Percentiles rank a stretch among this genome's conserved stretches.
These are phyloP conservation scores for Penicillium sp. DNA, from an alignment of 2,329 filamentous ascomycete genomes.

Conservation along the genomic window DNA sequence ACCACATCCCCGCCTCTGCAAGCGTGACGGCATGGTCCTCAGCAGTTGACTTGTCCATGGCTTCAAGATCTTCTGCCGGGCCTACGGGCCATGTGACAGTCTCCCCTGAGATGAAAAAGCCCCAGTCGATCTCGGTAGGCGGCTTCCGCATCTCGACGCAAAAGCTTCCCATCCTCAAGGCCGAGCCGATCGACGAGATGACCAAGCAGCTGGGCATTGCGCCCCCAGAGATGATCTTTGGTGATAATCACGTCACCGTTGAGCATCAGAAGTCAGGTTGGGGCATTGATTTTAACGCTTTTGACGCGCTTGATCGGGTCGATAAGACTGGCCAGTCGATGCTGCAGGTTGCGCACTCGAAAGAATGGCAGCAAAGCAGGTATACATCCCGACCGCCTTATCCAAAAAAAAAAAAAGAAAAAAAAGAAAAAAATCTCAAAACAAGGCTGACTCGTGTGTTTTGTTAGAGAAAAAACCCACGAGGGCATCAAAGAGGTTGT, in stretches of 20 bases:
- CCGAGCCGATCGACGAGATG: slow-evolving; percentile 82
- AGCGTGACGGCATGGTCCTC: slow-evolving; percentile 12
- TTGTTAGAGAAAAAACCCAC: slow-evolving; percentile 64
- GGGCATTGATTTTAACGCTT: slow-evolving; percentile 74
- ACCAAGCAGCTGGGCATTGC: slow-evolving; percentile 72
- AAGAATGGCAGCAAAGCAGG: slow-evolving; percentile 72
- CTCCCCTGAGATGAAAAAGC: slow-evolving; percentile 42
- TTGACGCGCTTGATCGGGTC: slow-evolving; percentile 80
- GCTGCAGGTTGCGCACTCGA: slow-evolving; percentile 89
- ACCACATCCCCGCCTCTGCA: background rate
- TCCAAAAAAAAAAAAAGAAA: no score
- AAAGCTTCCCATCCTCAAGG: slow-evolving; percentile 92
- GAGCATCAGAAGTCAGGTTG: slow-evolving; percentile 69
- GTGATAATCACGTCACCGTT: slow-evolving; percentile 79
- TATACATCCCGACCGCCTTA: slow-evolving; percentile 15
- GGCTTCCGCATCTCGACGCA: slow-evolving; percentile 72
- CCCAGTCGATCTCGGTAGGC: slow-evolving; percentile 54
- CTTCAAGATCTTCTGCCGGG: slow-evolving; percentile 12
- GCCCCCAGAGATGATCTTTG: slow-evolving; percentile 98
- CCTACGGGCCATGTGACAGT: slow-evolving; percentile 50
- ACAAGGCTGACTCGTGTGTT: slow-evolving; percentile 34
- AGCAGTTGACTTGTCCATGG: slow-evolving; percentile 8
- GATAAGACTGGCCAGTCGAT: slow-evolving; percentile 90
- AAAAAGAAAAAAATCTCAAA: no score
- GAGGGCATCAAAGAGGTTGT: slow-evolving; percentile 88